These are phyloP conservation scores for Podaxis sp. DNA, from an alignment of 768 basidiomycete species.

Conservation along the genomic window DNA sequence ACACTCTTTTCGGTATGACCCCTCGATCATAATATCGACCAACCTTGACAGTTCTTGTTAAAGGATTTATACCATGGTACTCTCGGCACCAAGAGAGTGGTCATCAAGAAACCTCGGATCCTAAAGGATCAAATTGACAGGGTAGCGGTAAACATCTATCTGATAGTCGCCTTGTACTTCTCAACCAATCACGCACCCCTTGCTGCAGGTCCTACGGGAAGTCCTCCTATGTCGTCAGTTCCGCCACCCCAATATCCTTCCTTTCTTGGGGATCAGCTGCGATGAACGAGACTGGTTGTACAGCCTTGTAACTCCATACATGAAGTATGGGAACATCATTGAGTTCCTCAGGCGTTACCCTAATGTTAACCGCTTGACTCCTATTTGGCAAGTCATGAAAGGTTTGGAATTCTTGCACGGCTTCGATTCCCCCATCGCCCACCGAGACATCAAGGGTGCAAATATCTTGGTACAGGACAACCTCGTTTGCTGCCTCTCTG, in stretches of 20 bases:
- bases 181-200: neutral
- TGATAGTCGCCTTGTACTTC: neutral
- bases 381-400: neutral
- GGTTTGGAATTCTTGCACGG: neutral
- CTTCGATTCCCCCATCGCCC: neutral
- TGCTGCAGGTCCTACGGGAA: neutral
- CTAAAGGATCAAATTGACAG: neutral
- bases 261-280: neutral
- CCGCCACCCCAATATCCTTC: neutral
- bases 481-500: neutral
- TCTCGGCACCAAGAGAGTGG: neutral
- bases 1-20: neutral
- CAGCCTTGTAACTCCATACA: neutral
- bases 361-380: neutral
- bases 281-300: neutral
- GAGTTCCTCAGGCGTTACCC: neutral
- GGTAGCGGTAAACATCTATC: neutral
- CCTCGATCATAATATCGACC: neutral
- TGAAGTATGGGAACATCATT: neutral
- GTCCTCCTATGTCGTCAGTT: neutral
- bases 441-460: neutral
- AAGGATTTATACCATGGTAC: neutral
- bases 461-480: neutral
- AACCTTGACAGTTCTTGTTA: neutral
- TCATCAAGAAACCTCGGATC: neutral